Conservation (phyloP, 805 yeast species). For the Lipomyces spencermartinsiae region DNA sequence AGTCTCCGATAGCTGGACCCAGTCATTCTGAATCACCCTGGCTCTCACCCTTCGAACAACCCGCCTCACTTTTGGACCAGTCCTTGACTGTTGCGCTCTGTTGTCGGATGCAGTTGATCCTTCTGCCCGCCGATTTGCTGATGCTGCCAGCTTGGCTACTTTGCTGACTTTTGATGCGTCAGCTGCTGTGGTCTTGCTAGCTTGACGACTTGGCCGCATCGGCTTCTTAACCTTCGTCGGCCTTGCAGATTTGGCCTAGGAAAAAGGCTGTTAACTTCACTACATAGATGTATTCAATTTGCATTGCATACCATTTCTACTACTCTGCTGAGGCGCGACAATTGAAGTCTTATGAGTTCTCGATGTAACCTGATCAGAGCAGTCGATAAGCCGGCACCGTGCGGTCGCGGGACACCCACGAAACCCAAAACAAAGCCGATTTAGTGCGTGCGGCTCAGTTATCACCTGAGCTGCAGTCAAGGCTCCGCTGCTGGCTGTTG, state of each 20-base stretch:
- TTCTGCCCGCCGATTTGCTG: background rate
- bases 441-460: background rate
- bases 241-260: background rate
- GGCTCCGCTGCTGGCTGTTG: background rate
- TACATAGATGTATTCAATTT: background rate
- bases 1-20: slow-evolving; percentile 22
- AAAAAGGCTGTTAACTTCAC: background rate
- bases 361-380: background rate
- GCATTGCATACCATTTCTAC: background rate
- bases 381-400: background rate
- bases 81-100: background rate
- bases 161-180: background rate
- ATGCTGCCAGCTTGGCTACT: background rate
- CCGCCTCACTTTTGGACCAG: slow-evolving; percentile 9
- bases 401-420: background rate
- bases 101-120: background rate
- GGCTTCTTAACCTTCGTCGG: background rate
- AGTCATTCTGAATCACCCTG: slow-evolving; percentile 16
- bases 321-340: background rate
- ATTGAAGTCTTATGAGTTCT: background rate
- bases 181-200: background rate
- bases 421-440: background rate
- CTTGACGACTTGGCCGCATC: background rate
- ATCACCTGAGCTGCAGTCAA: too few relatives aligned
- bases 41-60: slow-evolving; percentile 18